Percentiles rank a stretch among this genome's conserved stretches.
Evolutionary conservation across 1,284 basidiomycete species (phyloP).

Genomic region (Laetiporus sulphureus): DNA sequence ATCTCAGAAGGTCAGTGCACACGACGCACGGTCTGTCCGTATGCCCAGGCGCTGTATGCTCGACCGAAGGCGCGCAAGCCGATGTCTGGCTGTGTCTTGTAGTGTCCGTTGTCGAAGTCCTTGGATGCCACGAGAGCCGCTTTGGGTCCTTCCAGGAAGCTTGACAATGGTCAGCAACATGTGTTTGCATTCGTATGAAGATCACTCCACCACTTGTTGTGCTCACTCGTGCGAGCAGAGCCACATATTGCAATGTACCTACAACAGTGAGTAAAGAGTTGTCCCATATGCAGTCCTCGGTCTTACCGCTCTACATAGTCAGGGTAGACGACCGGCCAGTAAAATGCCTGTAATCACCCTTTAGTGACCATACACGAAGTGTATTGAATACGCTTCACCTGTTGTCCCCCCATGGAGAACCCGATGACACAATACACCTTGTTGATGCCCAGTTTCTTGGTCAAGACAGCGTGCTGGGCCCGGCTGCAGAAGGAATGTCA

Average conservation of each 20-base stretch:
- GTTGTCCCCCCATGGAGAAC: conserved; percentile 60
- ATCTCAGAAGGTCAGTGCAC: too few relatives aligned
- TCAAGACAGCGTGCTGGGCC: conserved; percentile 49
- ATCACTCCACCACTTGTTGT: conserved; percentile 45
- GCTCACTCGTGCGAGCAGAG: conserved; percentile 53
- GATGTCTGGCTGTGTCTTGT: conserved; percentile 38
- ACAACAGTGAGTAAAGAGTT: conserved; percentile 3
- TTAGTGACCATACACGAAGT: background rate
- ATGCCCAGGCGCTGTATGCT: conserved; percentile 56
- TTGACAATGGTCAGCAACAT: conserved; percentile 14
- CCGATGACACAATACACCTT: conserved; percentile 47
- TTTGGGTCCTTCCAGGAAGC: conserved; percentile 57
- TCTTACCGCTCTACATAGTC: conserved; percentile 45
- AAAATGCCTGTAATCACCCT: conserved; percentile 39
- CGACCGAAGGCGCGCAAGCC: conserved; percentile 51
- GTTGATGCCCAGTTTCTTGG: conserved; percentile 39
- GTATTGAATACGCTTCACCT: conserved; percentile 25
- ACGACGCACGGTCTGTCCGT: conserved; percentile 44
- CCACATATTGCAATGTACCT: conserved; percentile 49
- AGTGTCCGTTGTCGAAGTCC: conserved; percentile 51
- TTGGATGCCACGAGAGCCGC: conserved; percentile 48
- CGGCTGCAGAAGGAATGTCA: conserved; percentile 28
- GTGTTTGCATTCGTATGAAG: background rate
- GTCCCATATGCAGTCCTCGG: background rate
- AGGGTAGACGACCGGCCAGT: conserved; percentile 56